These are phyloP conservation scores for Nemania sp. DNA, from an alignment of 2,329 filamentous ascomycete genomes.

Conservation along the genomic window DNA sequence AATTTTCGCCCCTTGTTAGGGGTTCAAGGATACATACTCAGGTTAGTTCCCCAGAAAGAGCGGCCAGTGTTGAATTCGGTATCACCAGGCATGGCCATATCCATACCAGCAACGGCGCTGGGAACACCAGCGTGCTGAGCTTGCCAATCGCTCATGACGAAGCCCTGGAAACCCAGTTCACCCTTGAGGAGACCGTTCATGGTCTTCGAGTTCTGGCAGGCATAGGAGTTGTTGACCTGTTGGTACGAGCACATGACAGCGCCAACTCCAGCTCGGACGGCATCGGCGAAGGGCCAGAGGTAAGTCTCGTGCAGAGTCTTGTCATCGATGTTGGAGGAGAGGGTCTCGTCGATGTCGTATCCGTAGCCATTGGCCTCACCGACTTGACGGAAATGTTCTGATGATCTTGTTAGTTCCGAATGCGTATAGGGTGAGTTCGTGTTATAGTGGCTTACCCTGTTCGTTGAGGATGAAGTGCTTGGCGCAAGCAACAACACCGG, in stretches of 20 bases:
- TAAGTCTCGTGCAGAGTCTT: slow-evolving; percentile 77
- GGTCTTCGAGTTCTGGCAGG: slow-evolving; percentile 76
- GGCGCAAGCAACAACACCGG: slow-evolving; percentile 76
- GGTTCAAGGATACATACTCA: slow-evolving; percentile 50
- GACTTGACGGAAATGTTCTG: slow-evolving; percentile 72
- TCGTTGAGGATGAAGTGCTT: slow-evolving; percentile 74
- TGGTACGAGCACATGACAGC: slow-evolving; percentile 72
- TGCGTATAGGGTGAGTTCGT: background rate
- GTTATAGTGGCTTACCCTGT: slow-evolving; percentile 50
- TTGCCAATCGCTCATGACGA: slow-evolving; percentile 79
- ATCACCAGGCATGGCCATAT: slow-evolving; percentile 82
- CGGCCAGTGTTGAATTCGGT: slow-evolving; percentile 59
- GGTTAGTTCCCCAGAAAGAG: slow-evolving; percentile 82
- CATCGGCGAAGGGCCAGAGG: slow-evolving; percentile 77
- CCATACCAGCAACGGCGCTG: slow-evolving; percentile 71
- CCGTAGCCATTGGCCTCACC: slow-evolving; percentile 60
- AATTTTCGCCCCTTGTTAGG: background rate
- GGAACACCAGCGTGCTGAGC: slow-evolving; percentile 72
- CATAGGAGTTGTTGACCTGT: slow-evolving; percentile 79
- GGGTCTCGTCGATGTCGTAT: slow-evolving; percentile 62
- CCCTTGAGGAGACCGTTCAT: slow-evolving; percentile 77
- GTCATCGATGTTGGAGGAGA: slow-evolving; percentile 68
- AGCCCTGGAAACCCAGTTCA: slow-evolving; percentile 80
- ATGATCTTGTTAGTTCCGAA: slow-evolving; percentile 22
- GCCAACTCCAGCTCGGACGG: slow-evolving; percentile 67